Conservation (phyloP, 352 stramenopile species). For the Pythium folliculosum region DNA sequence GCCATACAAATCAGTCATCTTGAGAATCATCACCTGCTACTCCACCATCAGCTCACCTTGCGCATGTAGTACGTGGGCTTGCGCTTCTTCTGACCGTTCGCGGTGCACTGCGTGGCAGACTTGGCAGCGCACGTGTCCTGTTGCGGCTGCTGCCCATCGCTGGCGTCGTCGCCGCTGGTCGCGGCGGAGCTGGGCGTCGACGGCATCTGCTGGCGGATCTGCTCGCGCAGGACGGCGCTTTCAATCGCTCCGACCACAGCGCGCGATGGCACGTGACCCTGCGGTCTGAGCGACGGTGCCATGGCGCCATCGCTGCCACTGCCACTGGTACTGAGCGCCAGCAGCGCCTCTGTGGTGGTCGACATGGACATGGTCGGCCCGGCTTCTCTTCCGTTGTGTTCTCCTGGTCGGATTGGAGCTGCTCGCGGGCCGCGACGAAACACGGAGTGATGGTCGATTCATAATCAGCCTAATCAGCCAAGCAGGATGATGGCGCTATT, state of each 20-base stretch:
- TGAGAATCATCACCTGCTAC: too few species aligned
- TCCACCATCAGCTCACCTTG: too few species aligned
- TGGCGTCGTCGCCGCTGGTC: slow-evolving; percentile 10
- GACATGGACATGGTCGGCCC: not conserved
- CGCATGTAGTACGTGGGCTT: slow-evolving; percentile 31
- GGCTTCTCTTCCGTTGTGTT: not conserved
- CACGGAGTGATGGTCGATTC: not conserved
- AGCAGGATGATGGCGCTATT: not conserved
- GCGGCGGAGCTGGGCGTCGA: not conserved
- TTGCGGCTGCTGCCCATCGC: slow-evolving; percentile 1
- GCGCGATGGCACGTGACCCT: not conserved
- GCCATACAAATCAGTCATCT: too few species aligned
- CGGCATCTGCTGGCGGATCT: slow-evolving; percentile 10
- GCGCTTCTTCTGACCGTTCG: slow-evolving; percentile 15
- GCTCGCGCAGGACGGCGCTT: slow-evolving; percentile 10
- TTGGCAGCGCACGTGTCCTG: not conserved
- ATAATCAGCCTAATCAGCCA: not conserved
- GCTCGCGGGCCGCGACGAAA: not conserved
- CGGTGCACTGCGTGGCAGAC: not conserved
- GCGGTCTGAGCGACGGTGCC: not conserved
- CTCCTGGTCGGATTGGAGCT: not conserved
- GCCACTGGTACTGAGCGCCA: not conserved
- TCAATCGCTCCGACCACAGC: slow-evolving; percentile 15
- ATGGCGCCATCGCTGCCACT: not conserved
- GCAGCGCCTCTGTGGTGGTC: not conserved